These are phyloP conservation scores for Kwoniella sp. DNA, from an alignment of 768 basidiomycete species.

Conservation along the genomic window DNA sequence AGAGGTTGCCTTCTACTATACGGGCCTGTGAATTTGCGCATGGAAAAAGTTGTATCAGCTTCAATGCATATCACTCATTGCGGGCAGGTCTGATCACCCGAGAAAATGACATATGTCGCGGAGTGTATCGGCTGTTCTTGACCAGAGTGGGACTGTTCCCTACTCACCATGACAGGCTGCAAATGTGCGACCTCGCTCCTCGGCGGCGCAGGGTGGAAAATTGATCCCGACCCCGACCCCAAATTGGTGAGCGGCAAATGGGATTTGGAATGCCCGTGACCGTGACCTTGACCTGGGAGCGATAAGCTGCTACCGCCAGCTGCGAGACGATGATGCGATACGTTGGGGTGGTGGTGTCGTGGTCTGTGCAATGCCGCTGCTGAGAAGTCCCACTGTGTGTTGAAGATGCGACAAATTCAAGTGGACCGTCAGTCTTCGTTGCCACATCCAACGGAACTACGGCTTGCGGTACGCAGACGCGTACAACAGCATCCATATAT, in stretches of 20 bases:
- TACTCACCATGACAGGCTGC: conserved; percentile 80
- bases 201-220: conserved; percentile 84
- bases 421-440: too few species aligned
- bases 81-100: neutral
- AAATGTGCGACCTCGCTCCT: conserved; percentile 86
- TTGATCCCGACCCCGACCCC: conserved; percentile 26
- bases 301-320: conserved; percentile 74
- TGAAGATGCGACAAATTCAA: too few species aligned
- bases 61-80: too few species aligned
- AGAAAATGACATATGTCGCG: neutral
- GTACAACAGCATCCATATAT: too few species aligned
- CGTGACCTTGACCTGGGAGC: conserved; percentile 56
- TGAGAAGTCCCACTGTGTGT: conserved; percentile 89
- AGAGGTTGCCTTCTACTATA: conserved; percentile 75
- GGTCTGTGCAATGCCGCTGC: conserved; percentile 87
- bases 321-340: conserved; percentile 69
- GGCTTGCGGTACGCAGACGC: too few species aligned
- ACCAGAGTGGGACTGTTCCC: too few species aligned
- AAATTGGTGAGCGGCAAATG: conserved; percentile 61
- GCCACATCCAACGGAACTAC: neutral
- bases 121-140: too few species aligned
- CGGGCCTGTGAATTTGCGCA: conserved; percentile 64
- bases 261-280: conserved; percentile 55
- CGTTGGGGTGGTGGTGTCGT: conserved; percentile 60
- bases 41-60: neutral